phyloP scores from a whole-genome alignment of 257 asterid genomes.

The Ophiorrhiza pumila region DNA sequence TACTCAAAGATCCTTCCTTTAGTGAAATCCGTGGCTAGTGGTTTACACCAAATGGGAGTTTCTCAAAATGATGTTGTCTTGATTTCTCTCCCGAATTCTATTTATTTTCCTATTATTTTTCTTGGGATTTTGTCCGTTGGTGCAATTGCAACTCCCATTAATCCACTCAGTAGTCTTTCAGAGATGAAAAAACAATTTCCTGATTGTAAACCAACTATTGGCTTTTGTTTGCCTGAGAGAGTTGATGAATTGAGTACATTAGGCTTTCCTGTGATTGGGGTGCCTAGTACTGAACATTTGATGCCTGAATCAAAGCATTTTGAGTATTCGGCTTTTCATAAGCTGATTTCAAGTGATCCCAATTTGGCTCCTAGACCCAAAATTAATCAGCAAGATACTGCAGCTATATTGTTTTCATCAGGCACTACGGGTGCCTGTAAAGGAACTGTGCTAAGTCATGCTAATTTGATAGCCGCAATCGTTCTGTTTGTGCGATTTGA shows the following conservation, averaged over 20 bases:
- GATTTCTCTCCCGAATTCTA: slow-evolving; percentile 62
- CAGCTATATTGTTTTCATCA: slow-evolving; percentile 74
- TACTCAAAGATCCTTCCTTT: slow-evolving; percentile 43
- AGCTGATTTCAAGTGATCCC: slow-evolving; percentile 54
- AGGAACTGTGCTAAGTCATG: slow-evolving; percentile 64
- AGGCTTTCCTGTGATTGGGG: slow-evolving; percentile 44
- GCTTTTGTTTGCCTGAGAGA: slow-evolving; percentile 34
- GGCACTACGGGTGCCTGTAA: slow-evolving; percentile 72
- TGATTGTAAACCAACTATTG: slow-evolving; percentile 47
- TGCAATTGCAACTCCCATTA: slow-evolving; percentile 60
- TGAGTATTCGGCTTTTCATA: slow-evolving; percentile 32
- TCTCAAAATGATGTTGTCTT: slow-evolving; percentile 62
- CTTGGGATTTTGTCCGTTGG: slow-evolving; percentile 65
- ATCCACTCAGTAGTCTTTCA: slow-evolving; percentile 52
- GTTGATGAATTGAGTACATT: slow-evolving; percentile 41
- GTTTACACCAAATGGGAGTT: slow-evolving; percentile 59
- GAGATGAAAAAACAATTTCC: slow-evolving; percentile 58
- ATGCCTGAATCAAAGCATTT: slow-evolving; percentile 16
- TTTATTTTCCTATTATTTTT: slow-evolving; percentile 57
- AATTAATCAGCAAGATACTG: slow-evolving; percentile 55
- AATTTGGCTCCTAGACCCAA: slow-evolving; percentile 49
- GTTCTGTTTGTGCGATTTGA: slow-evolving; percentile 63
- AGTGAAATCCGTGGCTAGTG: slow-evolving; percentile 68
- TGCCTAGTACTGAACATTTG: slow-evolving; percentile 35
- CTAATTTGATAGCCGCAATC: slow-evolving; percentile 65